Evolutionary conservation across 1,139 yeast species (phyloP).

Genomic region (Komagataea norvegica): DNA sequence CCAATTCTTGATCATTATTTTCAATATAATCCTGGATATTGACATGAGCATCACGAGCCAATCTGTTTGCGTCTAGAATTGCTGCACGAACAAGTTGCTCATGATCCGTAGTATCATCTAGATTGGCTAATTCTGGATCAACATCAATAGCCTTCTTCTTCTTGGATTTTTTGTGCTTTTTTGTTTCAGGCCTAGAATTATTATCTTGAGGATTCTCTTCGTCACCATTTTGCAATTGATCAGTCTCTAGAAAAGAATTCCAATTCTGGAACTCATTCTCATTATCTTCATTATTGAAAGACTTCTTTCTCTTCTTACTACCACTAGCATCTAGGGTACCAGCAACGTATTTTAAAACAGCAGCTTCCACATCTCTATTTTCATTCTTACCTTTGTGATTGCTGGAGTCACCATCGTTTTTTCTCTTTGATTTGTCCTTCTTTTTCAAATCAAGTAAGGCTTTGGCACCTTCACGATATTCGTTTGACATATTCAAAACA

Average conservation of each 20-base stretch:
- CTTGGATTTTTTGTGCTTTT: conserved; percentile 15
- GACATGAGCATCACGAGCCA: conserved; percentile 49
- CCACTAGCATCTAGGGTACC: conserved; percentile 41
- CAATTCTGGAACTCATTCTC: conserved; percentile 26
- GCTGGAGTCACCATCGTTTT: conserved; percentile 3
- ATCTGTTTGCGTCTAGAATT: conserved; percentile 58
- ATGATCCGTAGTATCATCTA: conserved; percentile 44
- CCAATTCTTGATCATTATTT: conserved; percentile 15
- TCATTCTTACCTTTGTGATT: conserved; percentile 16
- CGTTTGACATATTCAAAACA: conserved; percentile 17
- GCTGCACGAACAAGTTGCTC: conserved; percentile 65
- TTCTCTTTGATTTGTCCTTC: conserved; percentile 16
- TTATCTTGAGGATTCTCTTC: conserved; percentile 9
- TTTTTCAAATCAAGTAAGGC: conserved; percentile 29
- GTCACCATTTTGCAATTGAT: conserved; percentile 23
- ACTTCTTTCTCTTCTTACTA: conserved; percentile 23
- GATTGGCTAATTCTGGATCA: conserved; percentile 57
- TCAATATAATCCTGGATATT: conserved; percentile 41
- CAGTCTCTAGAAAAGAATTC: conserved; percentile 32
- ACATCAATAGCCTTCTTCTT: conserved; percentile 29
- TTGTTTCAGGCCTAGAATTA: conserved; percentile 5
- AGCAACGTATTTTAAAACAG: conserved; percentile 67
- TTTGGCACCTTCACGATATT: conserved; percentile 27
- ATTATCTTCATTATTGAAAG: conserved; percentile 25
- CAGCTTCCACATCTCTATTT: conserved; percentile 54